Conservation (phyloP, 495 filamentous ascomycete genomes). For the Penicillium alfredii region DNA sequence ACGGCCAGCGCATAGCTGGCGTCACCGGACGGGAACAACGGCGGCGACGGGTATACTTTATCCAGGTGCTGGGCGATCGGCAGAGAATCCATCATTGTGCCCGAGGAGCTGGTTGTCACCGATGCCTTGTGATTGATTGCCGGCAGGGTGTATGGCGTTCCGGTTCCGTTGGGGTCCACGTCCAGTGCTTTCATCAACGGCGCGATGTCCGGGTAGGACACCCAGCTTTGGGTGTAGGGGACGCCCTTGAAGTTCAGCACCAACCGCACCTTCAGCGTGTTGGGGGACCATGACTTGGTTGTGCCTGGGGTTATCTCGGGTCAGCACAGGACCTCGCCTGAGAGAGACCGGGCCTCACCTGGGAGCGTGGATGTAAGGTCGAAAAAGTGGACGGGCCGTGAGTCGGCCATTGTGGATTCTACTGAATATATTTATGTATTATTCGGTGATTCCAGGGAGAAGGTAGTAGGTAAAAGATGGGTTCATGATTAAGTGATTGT, state of each 20-base stretch:
- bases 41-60: slow-evolving; percentile 23
- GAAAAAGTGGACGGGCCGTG: slow-evolving; percentile 34
- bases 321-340: too few relatives aligned
- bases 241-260: slow-evolving; percentile 38
- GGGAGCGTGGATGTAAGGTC: slow-evolving; percentile 31
- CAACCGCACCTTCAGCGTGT: slow-evolving; percentile 34
- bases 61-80: slow-evolving; percentile 36
- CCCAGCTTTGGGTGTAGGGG: slow-evolving; percentile 37
- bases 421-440: background rate
- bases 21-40: slow-evolving; percentile 31
- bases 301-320: slow-evolving; percentile 17
- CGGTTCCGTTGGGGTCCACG: slow-evolving; percentile 19
- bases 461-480: background rate
- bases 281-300: slow-evolving; percentile 36
- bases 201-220: slow-evolving; percentile 39
- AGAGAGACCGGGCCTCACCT: slow-evolving; percentile 18
- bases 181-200: slow-evolving; percentile 23
- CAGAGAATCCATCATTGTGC: slow-evolving; percentile 35
- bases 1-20: slow-evolving; percentile 23
- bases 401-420: slow-evolving; percentile 22
- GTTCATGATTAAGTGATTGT: too few relatives aligned
- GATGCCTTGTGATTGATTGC: slow-evolving; percentile 29
- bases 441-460: slow-evolving; percentile 1
- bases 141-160: slow-evolving; percentile 32
- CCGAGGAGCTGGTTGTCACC: slow-evolving; percentile 20